phyloP scores from a whole-genome alignment of 345 rosid species.

The Microcos paniculata region DNA sequence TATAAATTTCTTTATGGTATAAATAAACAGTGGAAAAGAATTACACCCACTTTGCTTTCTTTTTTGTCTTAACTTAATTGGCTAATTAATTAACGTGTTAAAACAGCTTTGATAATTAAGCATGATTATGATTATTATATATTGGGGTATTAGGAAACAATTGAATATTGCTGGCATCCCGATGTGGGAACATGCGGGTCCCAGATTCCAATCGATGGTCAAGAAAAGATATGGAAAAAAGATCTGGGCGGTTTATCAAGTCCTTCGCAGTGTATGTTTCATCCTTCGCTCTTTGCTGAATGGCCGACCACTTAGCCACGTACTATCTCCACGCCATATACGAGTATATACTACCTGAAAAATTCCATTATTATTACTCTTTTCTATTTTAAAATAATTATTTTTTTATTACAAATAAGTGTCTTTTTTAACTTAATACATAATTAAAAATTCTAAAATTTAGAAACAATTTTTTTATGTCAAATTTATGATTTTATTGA shows the following conservation, averaged over 20 bases:
- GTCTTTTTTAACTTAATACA: too few relatives aligned
- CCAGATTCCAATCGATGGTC: conserved; percentile 20
- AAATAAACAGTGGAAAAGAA: too few relatives aligned
- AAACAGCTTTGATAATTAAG: conserved; percentile 9
- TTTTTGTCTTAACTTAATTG: background rate
- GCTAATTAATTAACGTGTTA: background rate
- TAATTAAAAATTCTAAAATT: too few relatives aligned
- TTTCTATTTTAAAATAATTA: too few relatives aligned
- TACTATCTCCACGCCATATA: background rate
- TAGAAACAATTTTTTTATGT: too few relatives aligned
- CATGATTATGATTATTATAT: background rate
- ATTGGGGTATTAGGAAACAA: background rate
- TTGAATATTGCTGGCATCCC: conserved; percentile 4
- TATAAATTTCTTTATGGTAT: too few relatives aligned
- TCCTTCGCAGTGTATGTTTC: background rate
- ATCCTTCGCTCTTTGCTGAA: background rate
- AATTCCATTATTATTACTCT: too few relatives aligned
- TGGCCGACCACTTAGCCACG: conserved; percentile 32
- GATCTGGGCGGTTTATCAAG: conserved; percentile 22
- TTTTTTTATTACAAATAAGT: too few relatives aligned
- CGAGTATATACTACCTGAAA: background rate
- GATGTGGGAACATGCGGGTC: conserved; percentile 27
- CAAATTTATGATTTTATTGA: too few relatives aligned
- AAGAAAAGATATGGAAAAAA: conserved; percentile 8
- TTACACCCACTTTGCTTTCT: too few relatives aligned